Evolutionary conservation across 2,329 filamentous ascomycete genomes (phyloP), one percentile per base, ranked within the genome.

Genomic region (Bipolaris bicolor): DNA sequence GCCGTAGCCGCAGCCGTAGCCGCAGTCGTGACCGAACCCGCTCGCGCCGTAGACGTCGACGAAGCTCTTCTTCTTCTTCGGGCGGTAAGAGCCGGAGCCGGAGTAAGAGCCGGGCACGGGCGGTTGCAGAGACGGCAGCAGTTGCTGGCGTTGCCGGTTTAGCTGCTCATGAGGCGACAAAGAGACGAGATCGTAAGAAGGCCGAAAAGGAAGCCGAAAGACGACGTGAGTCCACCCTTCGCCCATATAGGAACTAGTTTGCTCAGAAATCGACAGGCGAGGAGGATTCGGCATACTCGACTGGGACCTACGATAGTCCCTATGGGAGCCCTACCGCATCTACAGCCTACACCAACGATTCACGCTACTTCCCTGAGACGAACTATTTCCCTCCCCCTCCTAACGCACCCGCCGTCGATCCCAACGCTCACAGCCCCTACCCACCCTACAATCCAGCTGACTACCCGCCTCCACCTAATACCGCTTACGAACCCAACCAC

Each of bases 121-220:
- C 80, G 57, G 78, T 84, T 24, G 84, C 84, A 18, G 82, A 81
- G 57, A 83, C 83, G 24, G 85, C 83, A 24, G 79, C 84, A 26
- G 84, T 84, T 49, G 85, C 85, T 57, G 84, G 82, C 49, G 84
- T 81, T 18, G 83, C 82, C 49, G 85, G 83, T 22, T 76, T 84
- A 61, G 83, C 83, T 43, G 84, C 84, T 15, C 82, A 86, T 67
- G 83, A 87, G 67, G 80, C 83, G 64, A 79, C 81, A 22, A 84
- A 85, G 75, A 77, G 80, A 50, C 81, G 82, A 58, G 83, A 86
- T 63, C 81, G 82, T 49, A 86, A 83, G 74, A 82, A 82, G 67
- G 79, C 79, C 33, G 82, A 83, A 57, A 80, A 79, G 64, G 82
- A 83, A 53, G 73, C 78, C 58, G 82, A 83, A 50, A 74, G 78